Base-by-base conservation (phyloP, 345 rosid species). In the Theobroma cacao region DNA sequence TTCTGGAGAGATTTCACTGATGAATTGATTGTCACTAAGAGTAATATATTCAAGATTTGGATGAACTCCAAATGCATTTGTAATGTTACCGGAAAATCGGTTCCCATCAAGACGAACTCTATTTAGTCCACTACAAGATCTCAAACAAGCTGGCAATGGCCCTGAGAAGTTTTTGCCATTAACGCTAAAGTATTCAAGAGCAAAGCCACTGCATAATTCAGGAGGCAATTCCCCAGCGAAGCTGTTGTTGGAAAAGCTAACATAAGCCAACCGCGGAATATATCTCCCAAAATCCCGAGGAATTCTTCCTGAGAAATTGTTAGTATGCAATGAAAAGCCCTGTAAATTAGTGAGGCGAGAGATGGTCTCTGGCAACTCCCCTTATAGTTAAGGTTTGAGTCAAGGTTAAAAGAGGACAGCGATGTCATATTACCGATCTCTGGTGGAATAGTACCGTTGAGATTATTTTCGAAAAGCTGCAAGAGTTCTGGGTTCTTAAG, bases 151-250 rank as follows among this genome's bases (percentile, higher is more conserved):
- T 2, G 90, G 93, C 68, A 91, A 26, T 17, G 86, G 31, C 47
- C 93, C 95, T 0, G 89, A 84, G 64, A 91, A 86, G 26, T 77
- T 86, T 81, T 91, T 90, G 1, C 13, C 75, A 63, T 86, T 80
- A 22, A 91, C 91, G 0, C 86, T 82, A 3, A 91, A 61, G 4
- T 72, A 15, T 26, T 75, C 22, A 5, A 88, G 88, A 72, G 52
- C 61, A 6, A 81, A 43, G 65, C 89, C 85, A 7, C 88, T 81
- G 72, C 95, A 91, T 22, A 89, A 41, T 7, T 86, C 89, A 6
- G 85, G 82, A 0, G 93, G 92, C 85, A 90, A 75, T 66, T 90
- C 91, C 52, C 92, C 92, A 0, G 84, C 31, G 83, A 91, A 91
- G 68, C 80, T 87, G 88, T 91, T 91, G 82, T 85, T 73, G 0